phyloP scores from a whole-genome alignment of 192 early-diverging fungal species.

The Coemansia umbellata region DNA sequence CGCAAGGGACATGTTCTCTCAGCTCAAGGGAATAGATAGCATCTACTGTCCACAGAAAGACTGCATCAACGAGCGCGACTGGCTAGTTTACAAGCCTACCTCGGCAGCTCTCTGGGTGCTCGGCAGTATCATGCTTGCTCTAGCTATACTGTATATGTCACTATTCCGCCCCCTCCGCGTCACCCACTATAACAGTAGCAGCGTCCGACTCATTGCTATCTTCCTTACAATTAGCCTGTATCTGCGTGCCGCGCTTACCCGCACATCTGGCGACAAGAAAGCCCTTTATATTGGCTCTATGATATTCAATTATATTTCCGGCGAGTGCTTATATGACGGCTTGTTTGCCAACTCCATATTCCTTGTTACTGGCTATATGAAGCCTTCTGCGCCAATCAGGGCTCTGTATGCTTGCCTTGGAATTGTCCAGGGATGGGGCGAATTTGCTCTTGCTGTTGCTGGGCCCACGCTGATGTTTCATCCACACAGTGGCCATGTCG shows the following conservation, averaged over 20 bases:
- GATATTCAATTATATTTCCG: conserved; percentile 20
- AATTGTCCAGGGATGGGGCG: neutral
- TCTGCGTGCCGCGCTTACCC: conserved; percentile 21
- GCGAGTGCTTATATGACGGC: conserved; percentile 1
- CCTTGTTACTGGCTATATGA: neutral
- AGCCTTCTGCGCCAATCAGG: neutral
- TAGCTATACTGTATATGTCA: neutral
- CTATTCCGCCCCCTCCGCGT: neutral
- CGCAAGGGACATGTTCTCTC: neutral
- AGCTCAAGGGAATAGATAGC: neutral
- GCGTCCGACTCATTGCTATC: neutral
- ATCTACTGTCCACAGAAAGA: conserved; percentile 17
- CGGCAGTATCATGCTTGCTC: conserved; percentile 8
- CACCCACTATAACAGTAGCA: neutral
- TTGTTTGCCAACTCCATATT: neutral
- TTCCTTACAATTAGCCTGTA: conserved; percentile 17
- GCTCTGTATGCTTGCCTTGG: neutral
- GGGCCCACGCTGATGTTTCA: neutral
- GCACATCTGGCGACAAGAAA: conserved; percentile 5
- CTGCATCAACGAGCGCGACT: conserved; percentile 21
- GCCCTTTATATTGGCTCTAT: conserved; percentile 29
- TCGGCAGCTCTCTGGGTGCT: conserved; percentile 14
- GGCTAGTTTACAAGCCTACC: conserved; percentile 20
- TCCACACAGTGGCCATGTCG: neutral
- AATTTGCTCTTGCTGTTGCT: neutral